phyloP scores from a whole-genome alignment of 106 monocot species.

The Hemerocallis citrina region DNA sequence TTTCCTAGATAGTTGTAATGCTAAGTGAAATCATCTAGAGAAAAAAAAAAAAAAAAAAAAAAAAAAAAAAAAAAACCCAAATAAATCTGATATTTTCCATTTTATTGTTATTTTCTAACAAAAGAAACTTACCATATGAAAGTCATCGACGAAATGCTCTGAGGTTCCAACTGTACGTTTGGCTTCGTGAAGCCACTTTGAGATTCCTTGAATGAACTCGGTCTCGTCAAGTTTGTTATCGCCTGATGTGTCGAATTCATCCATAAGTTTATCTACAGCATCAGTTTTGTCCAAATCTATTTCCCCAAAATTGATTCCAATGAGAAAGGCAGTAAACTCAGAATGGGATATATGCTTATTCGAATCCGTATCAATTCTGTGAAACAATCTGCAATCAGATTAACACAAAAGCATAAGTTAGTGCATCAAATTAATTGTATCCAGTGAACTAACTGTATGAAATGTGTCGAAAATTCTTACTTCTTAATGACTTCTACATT shows the following conservation, averaged over 20 bases:
- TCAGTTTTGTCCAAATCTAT: no score
- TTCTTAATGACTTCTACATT: conserved; percentile 41
- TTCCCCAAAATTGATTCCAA: conserved; percentile 54
- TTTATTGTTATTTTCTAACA: no score
- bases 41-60: no score
- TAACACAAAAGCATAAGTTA: not conserved
- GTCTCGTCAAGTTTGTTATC: conserved; percentile 33
- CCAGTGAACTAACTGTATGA: no score
- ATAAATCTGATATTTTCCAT: no score
- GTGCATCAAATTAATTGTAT: no score
- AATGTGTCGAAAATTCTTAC: conserved; percentile 28
- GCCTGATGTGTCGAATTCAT: conserved; percentile 60
- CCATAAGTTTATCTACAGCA: conserved; percentile 52
- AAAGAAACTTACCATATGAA: conserved; percentile 49
- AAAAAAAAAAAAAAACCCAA: no score
- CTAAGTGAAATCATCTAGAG: no score
- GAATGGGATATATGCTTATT: conserved; percentile 52
- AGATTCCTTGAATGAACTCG: conserved; percentile 53
- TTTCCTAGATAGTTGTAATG: no score
- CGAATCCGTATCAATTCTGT: conserved; percentile 39
- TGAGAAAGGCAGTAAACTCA: conserved; percentile 50
- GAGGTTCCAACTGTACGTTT: conserved; percentile 32
- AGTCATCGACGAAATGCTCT: conserved; percentile 41
- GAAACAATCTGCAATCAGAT: no score
- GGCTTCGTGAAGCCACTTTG: conserved; percentile 59